Evolutionary conservation across 768 basidiomycete genomes (phyloP).

Genomic region (Naganishia antarctica): DNA sequence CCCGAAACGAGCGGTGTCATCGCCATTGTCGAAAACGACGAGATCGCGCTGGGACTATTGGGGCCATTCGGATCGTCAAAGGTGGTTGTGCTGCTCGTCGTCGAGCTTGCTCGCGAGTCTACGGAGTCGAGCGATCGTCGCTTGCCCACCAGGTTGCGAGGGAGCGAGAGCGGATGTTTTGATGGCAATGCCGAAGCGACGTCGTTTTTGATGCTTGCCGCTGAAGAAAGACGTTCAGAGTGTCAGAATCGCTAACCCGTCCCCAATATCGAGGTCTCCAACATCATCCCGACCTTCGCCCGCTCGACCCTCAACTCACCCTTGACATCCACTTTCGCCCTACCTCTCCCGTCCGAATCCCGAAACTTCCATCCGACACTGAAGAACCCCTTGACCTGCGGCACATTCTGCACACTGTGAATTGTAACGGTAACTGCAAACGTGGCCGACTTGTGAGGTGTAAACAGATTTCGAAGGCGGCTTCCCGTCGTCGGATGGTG

Average conservation of each 20-base stretch:
- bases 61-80: not conserved
- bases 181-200: not conserved
- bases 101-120: not conserved
- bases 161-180: conserved; percentile 3
- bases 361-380: conserved; percentile 28
- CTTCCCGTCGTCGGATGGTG: not conserved
- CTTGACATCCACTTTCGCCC: conserved; percentile 1
- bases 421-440: conserved; percentile 22
- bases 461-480: conserved; percentile 14
- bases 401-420: conserved; percentile 26
- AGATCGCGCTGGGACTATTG: not conserved
- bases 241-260: no score
- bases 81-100: not conserved
- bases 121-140: conserved; percentile 4
- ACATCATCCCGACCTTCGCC: no score
- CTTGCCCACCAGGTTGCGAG: not conserved
- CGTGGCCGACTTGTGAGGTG: conserved; percentile 12
- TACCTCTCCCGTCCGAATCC: conserved; percentile 15
- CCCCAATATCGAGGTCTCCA: no score
- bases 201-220: not conserved
- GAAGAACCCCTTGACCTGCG: conserved; percentile 22
- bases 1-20: not conserved
- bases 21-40: not conserved
- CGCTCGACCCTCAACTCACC: conserved; percentile 12
- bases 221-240: no score